These are phyloP conservation scores for Phytopythium ostracodes DNA, from an alignment of 352 stramenopile genomes.

Conservation along the genomic window DNA sequence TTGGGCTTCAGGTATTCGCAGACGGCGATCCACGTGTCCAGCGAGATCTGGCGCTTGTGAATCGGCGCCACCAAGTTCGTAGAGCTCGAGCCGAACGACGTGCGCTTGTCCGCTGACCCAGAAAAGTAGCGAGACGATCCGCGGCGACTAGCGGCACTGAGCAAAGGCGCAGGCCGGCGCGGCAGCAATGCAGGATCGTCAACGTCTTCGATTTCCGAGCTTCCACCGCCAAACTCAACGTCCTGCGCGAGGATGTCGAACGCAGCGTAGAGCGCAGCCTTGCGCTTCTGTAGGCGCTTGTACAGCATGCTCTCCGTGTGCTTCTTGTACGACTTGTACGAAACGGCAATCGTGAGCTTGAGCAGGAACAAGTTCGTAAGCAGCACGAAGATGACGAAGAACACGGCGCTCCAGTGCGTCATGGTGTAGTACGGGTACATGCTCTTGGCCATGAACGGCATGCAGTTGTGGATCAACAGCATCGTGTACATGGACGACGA, in stretches of 20 bases:
- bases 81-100: conserved; percentile 38
- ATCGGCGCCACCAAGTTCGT: conserved; percentile 35
- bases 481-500: conserved; percentile 79
- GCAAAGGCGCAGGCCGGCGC: conserved; percentile 17
- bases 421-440: conserved; percentile 82
- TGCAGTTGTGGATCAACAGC: conserved; percentile 74
- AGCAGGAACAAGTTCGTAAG: conserved; percentile 78
- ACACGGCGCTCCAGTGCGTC: conserved; percentile 75
- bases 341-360: conserved; percentile 84
- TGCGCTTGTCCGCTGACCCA: conserved; percentile 28
- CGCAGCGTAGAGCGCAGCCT: conserved; percentile 66
- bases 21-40: conserved; percentile 67
- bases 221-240: conserved; percentile 28
- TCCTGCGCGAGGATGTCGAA: conserved; percentile 74
- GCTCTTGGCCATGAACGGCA: conserved; percentile 77
- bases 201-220: not conserved
- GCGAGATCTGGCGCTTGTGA: conserved; percentile 48
- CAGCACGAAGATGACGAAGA: conserved; percentile 78
- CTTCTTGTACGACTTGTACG: conserved; percentile 83
- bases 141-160: conserved; percentile 35
- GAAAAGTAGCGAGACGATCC: conserved; percentile 66
- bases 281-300: conserved; percentile 83
- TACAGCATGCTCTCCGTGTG: conserved; percentile 84
- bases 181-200: conserved; percentile 19
- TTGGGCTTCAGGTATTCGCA: conserved; percentile 74